These are phyloP conservation scores for Bullera alba DNA, from an alignment of 768 basidiomycete species.

Conservation along the genomic window DNA sequence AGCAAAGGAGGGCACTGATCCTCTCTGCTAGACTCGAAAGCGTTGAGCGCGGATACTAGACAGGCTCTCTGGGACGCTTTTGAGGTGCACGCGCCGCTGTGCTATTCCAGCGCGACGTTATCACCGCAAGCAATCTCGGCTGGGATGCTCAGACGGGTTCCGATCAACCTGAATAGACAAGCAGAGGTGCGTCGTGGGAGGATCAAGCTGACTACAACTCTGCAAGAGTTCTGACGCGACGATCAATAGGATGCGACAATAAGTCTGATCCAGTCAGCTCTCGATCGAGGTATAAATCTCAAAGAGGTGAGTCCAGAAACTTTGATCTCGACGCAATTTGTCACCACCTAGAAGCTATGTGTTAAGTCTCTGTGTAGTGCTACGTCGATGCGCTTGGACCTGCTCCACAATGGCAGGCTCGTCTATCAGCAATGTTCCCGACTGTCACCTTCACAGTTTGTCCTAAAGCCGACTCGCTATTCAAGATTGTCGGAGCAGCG, in stretches of 20 bases:
- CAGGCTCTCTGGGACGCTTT: slow-evolving; percentile 41
- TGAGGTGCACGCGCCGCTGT: slow-evolving; percentile 26
- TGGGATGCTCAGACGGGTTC: slow-evolving; percentile 79
- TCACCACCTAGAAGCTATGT: too few relatives aligned
- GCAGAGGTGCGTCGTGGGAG: slow-evolving; percentile 43
- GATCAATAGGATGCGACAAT: slow-evolving; percentile 78
- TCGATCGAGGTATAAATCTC: slow-evolving; percentile 71
- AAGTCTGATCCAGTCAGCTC: slow-evolving; percentile 72
- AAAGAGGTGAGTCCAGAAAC: slow-evolving; percentile 61
- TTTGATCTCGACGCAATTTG: too few relatives aligned
- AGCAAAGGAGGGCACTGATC: neutral
- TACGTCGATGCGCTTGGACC: slow-evolving; percentile 85
- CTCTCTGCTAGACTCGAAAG: slow-evolving; percentile 72
- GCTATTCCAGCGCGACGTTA: slow-evolving; percentile 44
- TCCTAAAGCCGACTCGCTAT: slow-evolving; percentile 89
- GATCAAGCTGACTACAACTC: too few relatives aligned
- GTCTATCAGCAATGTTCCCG: slow-evolving; percentile 73
- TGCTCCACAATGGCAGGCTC: slow-evolving; percentile 73
- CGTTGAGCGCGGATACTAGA: slow-evolving; percentile 65
- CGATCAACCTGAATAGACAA: slow-evolving; percentile 60
- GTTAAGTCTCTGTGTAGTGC: slow-evolving; percentile 12
- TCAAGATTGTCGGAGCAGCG: slow-evolving; percentile 93
- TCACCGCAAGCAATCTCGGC: slow-evolving; percentile 86
- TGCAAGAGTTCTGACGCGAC: neutral
- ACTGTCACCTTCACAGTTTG: slow-evolving; percentile 80